Evolutionary conservation across 306 rosid genomes (phyloP), one percentile per base, ranked within the genome.

Genomic region (Senna siamea): DNA sequence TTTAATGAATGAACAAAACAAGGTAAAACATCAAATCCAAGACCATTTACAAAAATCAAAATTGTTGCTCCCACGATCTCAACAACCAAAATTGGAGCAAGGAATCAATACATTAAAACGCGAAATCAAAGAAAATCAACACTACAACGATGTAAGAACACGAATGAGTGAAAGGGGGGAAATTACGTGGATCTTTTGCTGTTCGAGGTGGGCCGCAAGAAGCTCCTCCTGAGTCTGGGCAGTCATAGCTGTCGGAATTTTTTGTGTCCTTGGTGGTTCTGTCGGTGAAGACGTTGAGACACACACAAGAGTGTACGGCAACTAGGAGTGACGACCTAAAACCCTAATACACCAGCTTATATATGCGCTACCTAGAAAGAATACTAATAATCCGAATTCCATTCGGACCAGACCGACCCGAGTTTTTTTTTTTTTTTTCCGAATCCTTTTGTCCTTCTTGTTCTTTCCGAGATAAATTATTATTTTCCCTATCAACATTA

Each of bases 221-320:
- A 84, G 85, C 80, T 84, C 88, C 38, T 84, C 81, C 20, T 80
- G 83, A 2, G 78, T 73, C 57, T 74, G 69, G 40, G 85, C 88
- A 70, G 85, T 78, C 88, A 84, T 84, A 1, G 80, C 5, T 70
- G 40, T 62, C 7, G 48, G 61, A 11, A 20, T 23, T 5, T 71
- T 23, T 5, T 71, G 50, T 28, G n/a, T 8, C 1, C 40, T 30
- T 15, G 68, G 13, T 30, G 70, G 47, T 0, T 32, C 37, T 4
- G 30, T n/a, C 23, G 30, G 7, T 20, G 12, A 6, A 18, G 79
- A 68, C 34, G 47, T 19, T 62, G 35, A 11, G n/a, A n/a, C n/a
- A n/a, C n/a, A n/a, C n/a, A n/a, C n/a, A n/a, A n/a, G n/a, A 9
- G 58, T 9, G 72, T 47, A 46, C 57, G 17, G 43, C 30, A 30